Conservation (phyloP, 1,284 basidiomycete genomes). For the Sanghuangporus sanghuang region DNA sequence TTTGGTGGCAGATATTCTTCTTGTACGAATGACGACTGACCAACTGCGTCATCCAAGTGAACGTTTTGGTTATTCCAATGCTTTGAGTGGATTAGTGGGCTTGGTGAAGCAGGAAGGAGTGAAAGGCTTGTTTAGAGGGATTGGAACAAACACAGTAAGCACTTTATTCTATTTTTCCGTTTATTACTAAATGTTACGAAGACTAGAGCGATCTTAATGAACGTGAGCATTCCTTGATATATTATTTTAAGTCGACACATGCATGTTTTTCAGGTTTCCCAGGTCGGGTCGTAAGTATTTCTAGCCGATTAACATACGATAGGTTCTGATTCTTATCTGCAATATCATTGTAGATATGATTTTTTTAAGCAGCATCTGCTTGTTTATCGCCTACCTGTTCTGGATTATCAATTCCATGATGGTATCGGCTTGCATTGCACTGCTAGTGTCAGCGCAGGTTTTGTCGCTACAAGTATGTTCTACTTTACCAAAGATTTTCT, state of each 20-base stretch:
- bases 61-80: slow-evolving; percentile 75
- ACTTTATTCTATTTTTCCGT: slow-evolving; percentile 2
- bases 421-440: slow-evolving; percentile 59
- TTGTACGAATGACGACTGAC: slow-evolving; percentile 90
- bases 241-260: background rate
- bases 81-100: slow-evolving; percentile 59
- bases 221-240: slow-evolving; percentile 45
- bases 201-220: slow-evolving; percentile 82
- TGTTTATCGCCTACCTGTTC: slow-evolving; percentile 43
- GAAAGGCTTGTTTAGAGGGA: slow-evolving; percentile 65
- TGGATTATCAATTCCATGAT: slow-evolving; percentile 69
- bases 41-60: slow-evolving; percentile 66
- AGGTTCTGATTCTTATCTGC: background rate
- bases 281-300: slow-evolving; percentile 81
- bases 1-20: slow-evolving; percentile 47
- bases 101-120: slow-evolving; percentile 71
- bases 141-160: slow-evolving; percentile 75
- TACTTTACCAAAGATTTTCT: background rate
- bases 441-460: slow-evolving; percentile 68
- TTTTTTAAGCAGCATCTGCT: slow-evolving; percentile 75
- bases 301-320: background rate
- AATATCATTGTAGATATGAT: slow-evolving; percentile 62
- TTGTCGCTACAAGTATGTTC: slow-evolving; percentile 77
- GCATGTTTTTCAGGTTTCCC: slow-evolving; percentile 50
- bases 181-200: slow-evolving; percentile 23